Evolutionary conservation across 257 asterid species (phyloP).

Genomic region (Solanum clarkiae): DNA sequence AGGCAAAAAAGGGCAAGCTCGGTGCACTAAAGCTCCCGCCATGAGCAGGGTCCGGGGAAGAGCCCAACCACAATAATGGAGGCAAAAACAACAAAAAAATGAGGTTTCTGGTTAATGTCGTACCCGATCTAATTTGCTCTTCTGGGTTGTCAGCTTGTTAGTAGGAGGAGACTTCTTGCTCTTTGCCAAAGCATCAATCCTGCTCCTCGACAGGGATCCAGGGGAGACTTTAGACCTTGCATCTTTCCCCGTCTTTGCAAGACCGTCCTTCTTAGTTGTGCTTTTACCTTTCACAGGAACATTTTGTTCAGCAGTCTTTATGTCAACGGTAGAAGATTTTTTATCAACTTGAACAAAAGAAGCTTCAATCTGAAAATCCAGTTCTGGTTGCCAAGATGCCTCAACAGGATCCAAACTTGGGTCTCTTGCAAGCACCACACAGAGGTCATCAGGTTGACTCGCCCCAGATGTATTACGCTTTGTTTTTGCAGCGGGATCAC

Average conservation of each 20-base stretch:
- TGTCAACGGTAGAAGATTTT: conserved; percentile 16
- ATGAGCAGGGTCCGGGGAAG: too few relatives aligned
- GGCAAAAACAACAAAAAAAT: not conserved
- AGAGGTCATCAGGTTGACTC: conserved; percentile 64
- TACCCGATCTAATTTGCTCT: conserved; percentile 71
- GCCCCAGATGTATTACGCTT: conserved; percentile 1
- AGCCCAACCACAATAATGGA: not conserved
- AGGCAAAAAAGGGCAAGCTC: not conserved
- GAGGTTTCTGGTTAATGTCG: not conserved
- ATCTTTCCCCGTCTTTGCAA: conserved; percentile 15
- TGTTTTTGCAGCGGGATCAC: conserved; percentile 6
- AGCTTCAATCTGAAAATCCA: conserved; percentile 55
- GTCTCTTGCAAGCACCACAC: conserved; percentile 53
- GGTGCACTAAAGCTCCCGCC: too few relatives aligned
- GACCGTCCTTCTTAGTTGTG: conserved; percentile 24
- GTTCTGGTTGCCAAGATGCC: conserved; percentile 56
- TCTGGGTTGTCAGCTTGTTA: conserved; percentile 28
- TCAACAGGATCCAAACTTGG: conserved; percentile 27
- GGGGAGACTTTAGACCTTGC: conserved; percentile 18
- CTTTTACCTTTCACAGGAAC: conserved; percentile 28
- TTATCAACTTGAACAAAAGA: conserved; percentile 33
- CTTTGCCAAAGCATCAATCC: conserved; percentile 18
- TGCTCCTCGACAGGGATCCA: conserved; percentile 29
- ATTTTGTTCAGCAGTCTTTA: conserved; percentile 21
- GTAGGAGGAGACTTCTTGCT: conserved; percentile 47